These are phyloP conservation scores for Oemleria cerasiformis DNA, from an alignment of 306 rosid genomes.

Conservation along the genomic window DNA sequence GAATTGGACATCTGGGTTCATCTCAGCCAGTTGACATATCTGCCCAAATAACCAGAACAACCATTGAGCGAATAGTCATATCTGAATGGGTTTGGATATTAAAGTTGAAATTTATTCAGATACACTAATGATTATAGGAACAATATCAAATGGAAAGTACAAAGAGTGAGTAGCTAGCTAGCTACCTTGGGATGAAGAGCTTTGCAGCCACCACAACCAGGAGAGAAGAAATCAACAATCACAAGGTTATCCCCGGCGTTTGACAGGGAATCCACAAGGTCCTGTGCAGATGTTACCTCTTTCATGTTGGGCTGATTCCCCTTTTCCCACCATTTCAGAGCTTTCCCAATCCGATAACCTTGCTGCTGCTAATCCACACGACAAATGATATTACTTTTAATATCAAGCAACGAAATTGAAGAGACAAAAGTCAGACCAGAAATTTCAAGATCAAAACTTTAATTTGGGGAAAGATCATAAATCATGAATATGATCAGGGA, in stretches of 20 bases:
- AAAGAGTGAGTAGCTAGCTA: constrained; percentile 1
- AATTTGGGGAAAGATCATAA: background rate
- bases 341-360: constrained; percentile 51
- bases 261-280: constrained; percentile 69
- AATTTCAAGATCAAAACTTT: background rate
- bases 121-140: background rate
- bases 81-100: background rate
- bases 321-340: constrained; percentile 88
- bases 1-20: constrained; percentile 76
- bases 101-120: no score
- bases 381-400: background rate
- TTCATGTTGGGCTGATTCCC: constrained; percentile 76
- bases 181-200: constrained; percentile 88
- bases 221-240: constrained; percentile 82
- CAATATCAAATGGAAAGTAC: background rate
- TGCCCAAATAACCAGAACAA: constrained; percentile 26
- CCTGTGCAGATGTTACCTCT: constrained; percentile 66
- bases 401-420: background rate
- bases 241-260: constrained; percentile 80
- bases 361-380: constrained; percentile 34
- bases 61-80: background rate
- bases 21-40: constrained; percentile 85
- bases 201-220: constrained; percentile 96
- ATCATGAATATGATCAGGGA: background rate
- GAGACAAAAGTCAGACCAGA: background rate